Percentiles rank a stretch among this genome's conserved stretches.
Conservation (phyloP, 768 basidiomycete species). For the Amanita thiersii region DNA sequence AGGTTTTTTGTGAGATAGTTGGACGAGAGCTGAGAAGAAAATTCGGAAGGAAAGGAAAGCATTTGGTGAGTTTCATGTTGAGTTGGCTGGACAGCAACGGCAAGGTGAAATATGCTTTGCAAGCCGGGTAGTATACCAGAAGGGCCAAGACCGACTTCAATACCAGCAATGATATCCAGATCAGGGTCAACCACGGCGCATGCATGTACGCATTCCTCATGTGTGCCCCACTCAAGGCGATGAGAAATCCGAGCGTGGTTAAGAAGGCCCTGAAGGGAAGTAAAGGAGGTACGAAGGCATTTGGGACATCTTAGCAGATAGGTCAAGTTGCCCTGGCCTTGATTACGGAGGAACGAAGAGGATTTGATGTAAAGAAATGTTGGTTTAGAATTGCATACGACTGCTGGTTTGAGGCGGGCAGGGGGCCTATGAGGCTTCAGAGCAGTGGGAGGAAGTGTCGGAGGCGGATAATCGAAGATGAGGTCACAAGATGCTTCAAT, state of each 20-base stretch:
- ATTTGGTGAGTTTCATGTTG: neutral
- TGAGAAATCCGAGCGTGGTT: slow-evolving; percentile 47
- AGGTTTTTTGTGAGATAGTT: slow-evolving; percentile 31
- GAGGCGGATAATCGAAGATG: slow-evolving; percentile 25
- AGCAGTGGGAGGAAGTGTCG: slow-evolving; percentile 16
- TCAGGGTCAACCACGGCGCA: slow-evolving; percentile 35
- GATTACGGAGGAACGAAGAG: slow-evolving; percentile 14
- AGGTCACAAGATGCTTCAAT: slow-evolving; percentile 32
- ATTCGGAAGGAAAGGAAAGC: too few relatives aligned
- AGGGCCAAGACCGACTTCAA: slow-evolving; percentile 34
- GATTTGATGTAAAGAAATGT: slow-evolving; percentile 34
- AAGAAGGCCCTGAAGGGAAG: slow-evolving; percentile 43
- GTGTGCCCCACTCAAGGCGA: slow-evolving; percentile 42
- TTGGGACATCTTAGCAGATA: slow-evolving; percentile 38
- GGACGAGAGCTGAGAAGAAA: neutral
- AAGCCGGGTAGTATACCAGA: slow-evolving; percentile 37
- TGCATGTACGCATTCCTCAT: slow-evolving; percentile 46
- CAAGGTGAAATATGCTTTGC: slow-evolving; percentile 40
- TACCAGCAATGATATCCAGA: slow-evolving; percentile 30
- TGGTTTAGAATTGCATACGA: slow-evolving; percentile 13
- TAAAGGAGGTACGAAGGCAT: slow-evolving; percentile 37
- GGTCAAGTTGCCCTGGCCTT: slow-evolving; percentile 16
- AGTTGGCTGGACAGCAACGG: slow-evolving; percentile 24
- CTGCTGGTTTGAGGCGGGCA: slow-evolving; percentile 17
- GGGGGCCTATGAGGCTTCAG: slow-evolving; percentile 16